Evolutionary conservation across 306 rosid species (phyloP).

Genomic region (Rubus parviflorus): DNA sequence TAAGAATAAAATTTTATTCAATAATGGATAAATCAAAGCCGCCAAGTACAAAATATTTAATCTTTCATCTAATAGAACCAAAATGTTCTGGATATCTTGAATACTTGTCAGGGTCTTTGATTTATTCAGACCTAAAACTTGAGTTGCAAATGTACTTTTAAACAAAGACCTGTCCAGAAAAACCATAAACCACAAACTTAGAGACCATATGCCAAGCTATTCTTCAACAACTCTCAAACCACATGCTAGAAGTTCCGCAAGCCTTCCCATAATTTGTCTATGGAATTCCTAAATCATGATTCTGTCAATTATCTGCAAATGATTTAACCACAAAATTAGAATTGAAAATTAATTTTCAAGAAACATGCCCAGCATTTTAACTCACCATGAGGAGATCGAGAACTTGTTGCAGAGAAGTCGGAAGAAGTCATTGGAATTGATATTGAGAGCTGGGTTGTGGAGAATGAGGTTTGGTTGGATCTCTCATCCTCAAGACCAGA

Average conservation of each 20-base stretch:
- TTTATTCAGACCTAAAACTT: constrained; percentile 20
- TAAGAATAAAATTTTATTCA: background rate
- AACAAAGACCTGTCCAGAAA: constrained; percentile 19
- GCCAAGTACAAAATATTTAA: background rate
- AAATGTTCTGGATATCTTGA: constrained; percentile 1
- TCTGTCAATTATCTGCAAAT: constrained; percentile 29
- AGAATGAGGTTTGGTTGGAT: constrained; percentile 47
- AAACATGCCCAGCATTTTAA: constrained; percentile 2
- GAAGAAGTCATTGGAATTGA: constrained; percentile 46
- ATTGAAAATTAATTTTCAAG: background rate
- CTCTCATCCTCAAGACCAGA: constrained; percentile 49
- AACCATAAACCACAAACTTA: constrained; percentile 12
- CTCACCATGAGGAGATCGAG: constrained; percentile 45
- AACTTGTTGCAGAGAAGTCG: constrained; percentile 40
- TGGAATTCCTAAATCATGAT: constrained; percentile 16
- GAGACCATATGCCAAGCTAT: background rate
- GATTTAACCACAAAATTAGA: constrained; percentile 11
- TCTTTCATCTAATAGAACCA: constrained; percentile 4
- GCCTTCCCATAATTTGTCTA: background rate
- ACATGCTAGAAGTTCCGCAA: constrained; percentile 1
- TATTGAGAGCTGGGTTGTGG: constrained; percentile 52
- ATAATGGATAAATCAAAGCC: constrained; percentile 5
- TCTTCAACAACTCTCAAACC: constrained; percentile 12
- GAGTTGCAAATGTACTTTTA: constrained; percentile 14
- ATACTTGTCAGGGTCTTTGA: background rate